Conservation (phyloP, 768 basidiomycete genomes). For the Boletus patriciae region DNA sequence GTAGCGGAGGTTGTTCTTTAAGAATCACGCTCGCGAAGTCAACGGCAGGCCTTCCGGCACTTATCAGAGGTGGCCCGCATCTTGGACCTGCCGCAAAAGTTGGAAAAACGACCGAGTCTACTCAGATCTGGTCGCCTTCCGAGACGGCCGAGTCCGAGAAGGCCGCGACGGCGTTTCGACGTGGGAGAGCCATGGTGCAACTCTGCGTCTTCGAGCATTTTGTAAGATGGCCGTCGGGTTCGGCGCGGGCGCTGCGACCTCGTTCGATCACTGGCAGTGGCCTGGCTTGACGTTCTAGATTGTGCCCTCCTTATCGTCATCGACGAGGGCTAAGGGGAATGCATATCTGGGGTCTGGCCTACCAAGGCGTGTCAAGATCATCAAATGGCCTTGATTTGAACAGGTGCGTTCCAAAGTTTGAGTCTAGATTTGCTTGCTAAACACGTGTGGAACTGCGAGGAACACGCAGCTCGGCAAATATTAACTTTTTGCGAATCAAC, state of each 20-base stretch:
- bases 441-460: conserved; percentile 1
- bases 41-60: neutral
- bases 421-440: neutral
- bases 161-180: conserved; percentile 6
- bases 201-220: neutral
- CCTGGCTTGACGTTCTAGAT: neutral
- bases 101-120: conserved; percentile 8
- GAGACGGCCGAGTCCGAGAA: conserved; percentile 3
- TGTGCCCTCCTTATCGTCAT: neutral
- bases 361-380: neutral
- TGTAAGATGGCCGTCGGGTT: conserved; percentile 8
- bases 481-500: neutral
- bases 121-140: conserved; percentile 1
- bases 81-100: conserved; percentile 2
- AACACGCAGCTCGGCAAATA: neutral
- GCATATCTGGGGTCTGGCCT: neutral
- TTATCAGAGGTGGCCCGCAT: neutral
- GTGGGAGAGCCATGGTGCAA: neutral
- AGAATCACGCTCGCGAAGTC: conserved; percentile 3
- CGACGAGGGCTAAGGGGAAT: neutral
- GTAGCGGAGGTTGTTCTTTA: neutral
- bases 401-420: neutral
- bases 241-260: neutral
- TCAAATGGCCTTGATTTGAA: neutral
- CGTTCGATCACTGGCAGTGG: neutral